Conservation (phyloP, 305 asterid genomes). For the Caryopteris hybrid region DNA sequence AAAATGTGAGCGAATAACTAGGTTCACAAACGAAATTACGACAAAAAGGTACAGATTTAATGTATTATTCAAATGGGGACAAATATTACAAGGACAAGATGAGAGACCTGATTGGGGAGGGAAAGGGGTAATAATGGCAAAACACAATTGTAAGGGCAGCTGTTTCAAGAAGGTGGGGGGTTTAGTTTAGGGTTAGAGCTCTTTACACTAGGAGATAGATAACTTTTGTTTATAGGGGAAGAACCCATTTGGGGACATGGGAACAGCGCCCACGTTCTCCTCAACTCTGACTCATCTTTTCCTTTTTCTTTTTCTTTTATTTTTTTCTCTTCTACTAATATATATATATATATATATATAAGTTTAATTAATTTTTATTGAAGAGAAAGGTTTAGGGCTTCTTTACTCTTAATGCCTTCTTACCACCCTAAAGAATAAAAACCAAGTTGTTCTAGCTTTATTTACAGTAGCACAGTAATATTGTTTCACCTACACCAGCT, state of each 20-base stretch:
- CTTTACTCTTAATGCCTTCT: no score
- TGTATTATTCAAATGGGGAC: background rate
- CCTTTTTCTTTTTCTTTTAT: background rate
- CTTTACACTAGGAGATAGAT: constrained; percentile 71
- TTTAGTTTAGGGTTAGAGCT: constrained; percentile 46
- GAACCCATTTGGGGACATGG: constrained; percentile 54
- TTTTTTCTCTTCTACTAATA: no score
- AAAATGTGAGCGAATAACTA: constrained; percentile 32
- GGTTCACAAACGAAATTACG: constrained; percentile 26
- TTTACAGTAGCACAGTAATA: no score
- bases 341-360: background rate
- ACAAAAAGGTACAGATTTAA: constrained; percentile 17
- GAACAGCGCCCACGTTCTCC: constrained; percentile 92
- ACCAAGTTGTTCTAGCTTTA: no score
- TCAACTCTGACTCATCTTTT: constrained; percentile 31
- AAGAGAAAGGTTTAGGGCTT: no score
- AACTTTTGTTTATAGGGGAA: constrained; percentile 26
- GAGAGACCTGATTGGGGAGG: constrained; percentile 10
- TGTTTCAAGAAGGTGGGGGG: constrained; percentile 36
- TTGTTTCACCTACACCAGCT: no score
- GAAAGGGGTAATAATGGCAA: background rate
- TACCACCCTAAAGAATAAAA: no score
- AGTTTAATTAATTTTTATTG: background rate
- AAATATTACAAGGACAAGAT: constrained; percentile 26
- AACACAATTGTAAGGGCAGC: constrained; percentile 26